phyloP scores from a whole-genome alignment of 768 basidiomycete species.

The Calvatia gigantea region DNA sequence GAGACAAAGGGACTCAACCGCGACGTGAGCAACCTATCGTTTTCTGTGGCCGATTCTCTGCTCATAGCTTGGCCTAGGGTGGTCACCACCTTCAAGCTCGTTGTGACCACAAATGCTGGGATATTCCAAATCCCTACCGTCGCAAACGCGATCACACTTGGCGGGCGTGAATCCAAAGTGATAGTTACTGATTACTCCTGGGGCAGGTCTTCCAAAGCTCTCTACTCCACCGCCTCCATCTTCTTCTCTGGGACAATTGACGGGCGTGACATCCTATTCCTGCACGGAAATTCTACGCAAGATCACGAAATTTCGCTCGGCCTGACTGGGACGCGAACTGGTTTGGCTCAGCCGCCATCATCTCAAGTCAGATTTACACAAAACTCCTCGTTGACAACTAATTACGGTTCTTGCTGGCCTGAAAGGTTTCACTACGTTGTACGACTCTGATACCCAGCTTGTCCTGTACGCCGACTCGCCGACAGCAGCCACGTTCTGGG shows the following conservation, averaged over 20 bases:
- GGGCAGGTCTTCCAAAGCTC: slow-evolving; percentile 49
- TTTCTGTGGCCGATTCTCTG: not conserved
- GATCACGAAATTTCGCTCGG: slow-evolving; percentile 51
- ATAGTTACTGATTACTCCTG: slow-evolving; percentile 71
- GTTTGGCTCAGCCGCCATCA: slow-evolving; percentile 23
- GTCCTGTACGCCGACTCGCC: slow-evolving; percentile 64
- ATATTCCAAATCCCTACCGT: slow-evolving; percentile 54
- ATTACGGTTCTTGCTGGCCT: slow-evolving; percentile 56
- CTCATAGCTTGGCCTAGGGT: slow-evolving; percentile 28
- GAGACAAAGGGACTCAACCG: slow-evolving; percentile 64
- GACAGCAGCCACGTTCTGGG: slow-evolving; percentile 73
- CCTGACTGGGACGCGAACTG: slow-evolving; percentile 45
- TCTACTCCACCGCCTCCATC: slow-evolving; percentile 73
- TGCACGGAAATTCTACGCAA: slow-evolving; percentile 54
- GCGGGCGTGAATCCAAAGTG: slow-evolving; percentile 72
- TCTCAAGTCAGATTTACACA: slow-evolving; percentile 28
- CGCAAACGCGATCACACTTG: slow-evolving; percentile 50
- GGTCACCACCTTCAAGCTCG: slow-evolving; percentile 54
- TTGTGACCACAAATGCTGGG: slow-evolving; percentile 50
- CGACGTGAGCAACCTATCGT: slow-evolving; percentile 44
- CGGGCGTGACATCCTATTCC: slow-evolving; percentile 57
- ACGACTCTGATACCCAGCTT: slow-evolving; percentile 65
- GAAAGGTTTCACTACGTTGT: slow-evolving; percentile 55
- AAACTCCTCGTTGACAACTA: slow-evolving; percentile 30
- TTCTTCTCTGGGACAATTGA: slow-evolving; percentile 65